A percentile compares a stretch with the other conserved stretches of the same genome.
phyloP scores from a whole-genome alignment of 1,284 basidiomycete species.

The Cryptococcus amylolentus region DNA sequence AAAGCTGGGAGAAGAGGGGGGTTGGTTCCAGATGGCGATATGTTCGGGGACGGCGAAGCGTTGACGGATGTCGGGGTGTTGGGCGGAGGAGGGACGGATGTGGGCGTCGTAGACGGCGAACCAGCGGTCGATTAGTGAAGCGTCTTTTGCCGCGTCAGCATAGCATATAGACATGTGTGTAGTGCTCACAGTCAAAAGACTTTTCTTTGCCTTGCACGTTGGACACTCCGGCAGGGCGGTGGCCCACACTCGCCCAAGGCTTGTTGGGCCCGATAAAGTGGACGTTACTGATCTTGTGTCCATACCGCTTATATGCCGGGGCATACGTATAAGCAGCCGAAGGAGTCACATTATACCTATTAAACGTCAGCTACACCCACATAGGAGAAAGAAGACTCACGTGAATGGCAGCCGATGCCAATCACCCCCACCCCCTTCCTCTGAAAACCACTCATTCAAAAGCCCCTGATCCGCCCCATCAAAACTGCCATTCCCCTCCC shows the following conservation, averaged over 20 bases:
- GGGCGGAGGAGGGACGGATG: slow-evolving; percentile 58
- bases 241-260: slow-evolving; percentile 76
- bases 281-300: slow-evolving; percentile 77
- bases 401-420: slow-evolving; percentile 93
- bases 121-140: slow-evolving; percentile 78
- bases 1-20: slow-evolving; percentile 37
- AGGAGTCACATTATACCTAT: slow-evolving; percentile 86
- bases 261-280: slow-evolving; percentile 95
- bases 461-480: slow-evolving; percentile 96
- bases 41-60: slow-evolving; percentile 68
- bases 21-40: slow-evolving; percentile 67
- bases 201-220: slow-evolving; percentile 30
- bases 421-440: slow-evolving; percentile 60
- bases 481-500: slow-evolving; percentile 70
- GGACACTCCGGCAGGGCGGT: slow-evolving; percentile 57
- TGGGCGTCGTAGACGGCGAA: slow-evolving; percentile 83
- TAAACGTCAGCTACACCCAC: not conserved
- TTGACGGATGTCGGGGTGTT: slow-evolving; percentile 44
- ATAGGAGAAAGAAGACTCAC: slow-evolving; percentile 19
- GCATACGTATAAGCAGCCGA: slow-evolving; percentile 98
- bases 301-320: slow-evolving; percentile 90
- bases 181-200: slow-evolving; percentile 44
- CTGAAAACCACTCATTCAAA: slow-evolving; percentile 80
- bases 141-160: slow-evolving; percentile 35
- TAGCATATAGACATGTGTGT: not conserved